phyloP scores from a whole-genome alignment of 2,329 filamentous ascomycete genomes.

The Graphilbum sp. region DNA sequence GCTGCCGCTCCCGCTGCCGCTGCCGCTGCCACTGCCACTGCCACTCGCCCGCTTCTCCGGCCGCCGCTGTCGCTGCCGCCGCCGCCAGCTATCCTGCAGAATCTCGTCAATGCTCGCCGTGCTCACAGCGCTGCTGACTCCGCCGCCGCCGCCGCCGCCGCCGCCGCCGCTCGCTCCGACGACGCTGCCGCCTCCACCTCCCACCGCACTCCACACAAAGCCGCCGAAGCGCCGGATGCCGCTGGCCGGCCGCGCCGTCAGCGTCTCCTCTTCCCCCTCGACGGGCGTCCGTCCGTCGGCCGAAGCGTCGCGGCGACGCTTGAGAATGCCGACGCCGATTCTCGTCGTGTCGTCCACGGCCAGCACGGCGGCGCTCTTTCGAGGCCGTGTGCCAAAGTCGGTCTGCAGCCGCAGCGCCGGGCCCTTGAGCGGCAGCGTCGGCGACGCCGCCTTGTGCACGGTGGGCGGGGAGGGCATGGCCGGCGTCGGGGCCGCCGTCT shows the following conservation, averaged over 20 bases:
- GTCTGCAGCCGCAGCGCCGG: slow-evolving; percentile 27
- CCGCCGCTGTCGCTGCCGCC: too few species aligned
- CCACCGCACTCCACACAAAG: background rate
- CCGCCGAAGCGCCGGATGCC: background rate
- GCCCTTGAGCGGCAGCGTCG: slow-evolving; percentile 9
- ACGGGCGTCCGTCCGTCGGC: too few species aligned
- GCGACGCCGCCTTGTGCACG: too few species aligned
- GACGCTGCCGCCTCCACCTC: too few species aligned
- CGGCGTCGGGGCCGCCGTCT: background rate
- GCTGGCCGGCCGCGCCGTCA: background rate
- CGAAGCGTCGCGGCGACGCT: too few species aligned
- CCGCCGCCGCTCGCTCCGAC: too few species aligned
- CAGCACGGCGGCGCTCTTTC: background rate
- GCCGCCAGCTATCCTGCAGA: too few species aligned
- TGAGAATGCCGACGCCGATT: too few species aligned
- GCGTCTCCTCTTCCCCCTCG: background rate
- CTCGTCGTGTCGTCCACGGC: background rate
- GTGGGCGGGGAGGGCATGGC: too few species aligned
- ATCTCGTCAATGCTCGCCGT: slow-evolving; percentile 26
- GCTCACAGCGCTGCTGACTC: slow-evolving; percentile 13
- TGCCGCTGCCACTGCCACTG: background rate
- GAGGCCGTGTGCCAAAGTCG: slow-evolving; percentile 16
- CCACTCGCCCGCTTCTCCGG: too few species aligned
- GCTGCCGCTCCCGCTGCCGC: background rate
- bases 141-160: background rate